Conservation (phyloP, 1,284 basidiomycete genomes). For the Marasmius sp. region DNA sequence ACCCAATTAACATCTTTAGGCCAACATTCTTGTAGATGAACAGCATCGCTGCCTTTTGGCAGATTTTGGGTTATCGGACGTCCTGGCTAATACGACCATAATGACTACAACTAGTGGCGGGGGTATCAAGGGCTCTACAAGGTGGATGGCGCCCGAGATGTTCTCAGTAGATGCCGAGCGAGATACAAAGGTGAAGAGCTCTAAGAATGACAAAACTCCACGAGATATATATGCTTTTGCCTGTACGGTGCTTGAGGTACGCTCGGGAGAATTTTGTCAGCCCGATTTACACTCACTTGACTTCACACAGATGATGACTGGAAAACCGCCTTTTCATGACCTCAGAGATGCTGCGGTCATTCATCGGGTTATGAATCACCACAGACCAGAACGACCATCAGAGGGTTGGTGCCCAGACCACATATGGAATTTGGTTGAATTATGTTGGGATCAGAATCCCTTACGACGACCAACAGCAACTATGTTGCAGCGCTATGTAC, state of each 20-base stretch:
- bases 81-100: not conserved
- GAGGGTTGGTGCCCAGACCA: conserved; percentile 6
- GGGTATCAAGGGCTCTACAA: not conserved
- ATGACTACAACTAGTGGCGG: not conserved
- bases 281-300: not conserved
- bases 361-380: not conserved
- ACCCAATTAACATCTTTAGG: not conserved
- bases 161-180: not conserved
- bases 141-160: conserved; percentile 3
- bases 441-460: conserved; percentile 4
- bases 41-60: not conserved
- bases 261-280: not conserved
- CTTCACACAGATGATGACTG: not conserved
- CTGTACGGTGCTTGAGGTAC: conserved; percentile 13
- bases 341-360: conserved; percentile 1
- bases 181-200: too few species aligned
- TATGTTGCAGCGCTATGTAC: not conserved
- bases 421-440: conserved; percentile 2
- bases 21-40: not conserved
- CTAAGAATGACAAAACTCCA: not conserved
- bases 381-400: conserved; percentile 3
- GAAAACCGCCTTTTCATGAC: conserved; percentile 1
- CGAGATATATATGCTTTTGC: conserved; percentile 12
- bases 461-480: not conserved
- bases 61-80: not conserved